phyloP scores from a whole-genome alignment of 768 basidiomycete genomes.

The Pleurotus pulmonarius region DNA sequence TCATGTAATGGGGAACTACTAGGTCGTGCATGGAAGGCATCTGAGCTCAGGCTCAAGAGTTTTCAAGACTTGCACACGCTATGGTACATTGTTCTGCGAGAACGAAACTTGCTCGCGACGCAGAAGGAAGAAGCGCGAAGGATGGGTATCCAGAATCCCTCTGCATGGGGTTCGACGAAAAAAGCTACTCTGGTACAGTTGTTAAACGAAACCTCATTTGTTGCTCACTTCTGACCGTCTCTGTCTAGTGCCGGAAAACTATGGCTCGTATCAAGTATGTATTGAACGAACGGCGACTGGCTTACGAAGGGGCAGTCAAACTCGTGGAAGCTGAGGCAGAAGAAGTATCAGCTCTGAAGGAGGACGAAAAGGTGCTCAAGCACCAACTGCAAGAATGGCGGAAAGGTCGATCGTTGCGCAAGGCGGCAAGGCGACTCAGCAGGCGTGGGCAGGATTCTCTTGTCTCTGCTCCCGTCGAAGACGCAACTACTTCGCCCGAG shows the following conservation, averaged over 20 bases:
- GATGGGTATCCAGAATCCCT: conserved; percentile 38
- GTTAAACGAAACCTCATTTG: background rate
- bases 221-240: background rate
- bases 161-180: conserved; percentile 25
- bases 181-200: conserved; percentile 44
- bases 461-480: background rate
- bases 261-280: conserved; percentile 97
- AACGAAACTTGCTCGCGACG: conserved; percentile 87
- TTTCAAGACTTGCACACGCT: conserved; percentile 92
- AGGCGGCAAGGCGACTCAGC: conserved; percentile 4
- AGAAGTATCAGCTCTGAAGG: conserved; percentile 16
- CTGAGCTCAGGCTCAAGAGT: conserved; percentile 84
- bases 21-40: conserved; percentile 87
- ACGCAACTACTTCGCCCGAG: background rate
- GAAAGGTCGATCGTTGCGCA: conserved; percentile 12
- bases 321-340: conserved; percentile 33
- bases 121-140: conserved; percentile 78
- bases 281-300: conserved; percentile 84
- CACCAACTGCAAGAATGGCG: conserved; percentile 20
- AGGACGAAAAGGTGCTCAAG: conserved; percentile 23
- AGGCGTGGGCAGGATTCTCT: background rate
- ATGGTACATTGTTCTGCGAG: conserved; percentile 89
- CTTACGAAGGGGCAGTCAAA: conserved; percentile 67
- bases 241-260: conserved; percentile 76
- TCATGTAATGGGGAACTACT: conserved; percentile 9